Evolutionary conservation across 495 filamentous ascomycete species (phyloP).

Genomic region (Penicillium salamii): DNA sequence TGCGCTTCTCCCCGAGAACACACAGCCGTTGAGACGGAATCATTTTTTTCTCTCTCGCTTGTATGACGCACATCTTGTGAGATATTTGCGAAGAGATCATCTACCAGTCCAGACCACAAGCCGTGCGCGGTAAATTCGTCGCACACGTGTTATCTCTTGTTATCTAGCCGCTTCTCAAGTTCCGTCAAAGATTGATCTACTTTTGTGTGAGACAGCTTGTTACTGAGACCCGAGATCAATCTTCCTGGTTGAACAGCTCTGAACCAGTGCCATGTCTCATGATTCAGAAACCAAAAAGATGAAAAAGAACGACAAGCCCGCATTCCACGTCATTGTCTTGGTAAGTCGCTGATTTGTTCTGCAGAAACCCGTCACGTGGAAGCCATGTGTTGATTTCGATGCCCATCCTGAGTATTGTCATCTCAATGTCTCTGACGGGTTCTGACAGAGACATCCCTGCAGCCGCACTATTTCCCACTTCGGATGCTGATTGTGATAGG

Average conservation of each 20-base stretch:
- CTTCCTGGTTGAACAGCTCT: too few species aligned
- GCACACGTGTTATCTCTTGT: background rate
- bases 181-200: background rate
- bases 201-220: slow-evolving; percentile 1
- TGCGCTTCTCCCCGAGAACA: background rate
- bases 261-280: slow-evolving; percentile 15
- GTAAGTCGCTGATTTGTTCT: slow-evolving; percentile 50
- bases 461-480: background rate
- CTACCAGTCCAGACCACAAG: slow-evolving; percentile 10
- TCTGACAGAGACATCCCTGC: slow-evolving; percentile 19
- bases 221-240: background rate
- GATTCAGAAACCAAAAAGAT: background rate
- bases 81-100: background rate
- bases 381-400: background rate
- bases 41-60: background rate
- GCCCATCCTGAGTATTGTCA: background rate
- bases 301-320: slow-evolving; percentile 34
- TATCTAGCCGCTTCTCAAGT: background rate
- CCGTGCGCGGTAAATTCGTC: background rate
- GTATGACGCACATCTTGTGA: background rate
- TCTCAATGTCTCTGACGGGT: slow-evolving; percentile 9
- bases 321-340: slow-evolving; percentile 77
- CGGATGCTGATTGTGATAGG: slow-evolving; percentile 54
- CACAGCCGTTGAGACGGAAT: too few species aligned
- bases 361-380: slow-evolving; percentile 11